Evolutionary conservation across 345 rosid species (phyloP).

Genomic region (Pistacia integerrima): DNA sequence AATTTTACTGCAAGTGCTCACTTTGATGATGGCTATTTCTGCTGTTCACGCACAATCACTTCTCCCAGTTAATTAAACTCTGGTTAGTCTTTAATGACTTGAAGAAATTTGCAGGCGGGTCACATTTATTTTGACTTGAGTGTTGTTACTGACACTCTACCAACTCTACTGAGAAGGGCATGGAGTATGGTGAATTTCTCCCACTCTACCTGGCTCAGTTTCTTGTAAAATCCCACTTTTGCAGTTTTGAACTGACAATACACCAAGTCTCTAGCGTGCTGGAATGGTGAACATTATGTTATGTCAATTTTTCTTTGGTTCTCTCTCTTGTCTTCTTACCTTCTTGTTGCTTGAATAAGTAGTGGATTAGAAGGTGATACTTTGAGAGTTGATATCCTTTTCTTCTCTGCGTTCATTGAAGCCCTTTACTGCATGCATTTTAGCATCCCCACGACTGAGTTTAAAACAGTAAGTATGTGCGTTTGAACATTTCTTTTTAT

Average conservation of each 20-base stretch:
- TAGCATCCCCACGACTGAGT: neutral
- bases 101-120: neutral
- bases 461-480: neutral
- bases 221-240: conserved; percentile 6
- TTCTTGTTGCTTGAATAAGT: neutral
- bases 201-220: conserved; percentile 2
- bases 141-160: neutral
- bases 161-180: conserved; percentile 1
- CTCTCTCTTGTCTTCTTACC: neutral
- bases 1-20: conserved; percentile 1
- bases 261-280: conserved; percentile 2
- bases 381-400: neutral
- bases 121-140: conserved; percentile 1
- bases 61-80: neutral
- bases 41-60: neutral
- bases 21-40: neutral
- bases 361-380: neutral
- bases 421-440: neutral
- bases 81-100: neutral
- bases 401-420: neutral
- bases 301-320: neutral
- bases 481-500: neutral
- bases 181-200: neutral
- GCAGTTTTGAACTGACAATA: conserved; percentile 11
- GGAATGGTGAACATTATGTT: conserved; percentile 2